These are phyloP conservation scores for Barnettozyma populi DNA, from an alignment of 805 yeast species.

Conservation along the genomic window DNA sequence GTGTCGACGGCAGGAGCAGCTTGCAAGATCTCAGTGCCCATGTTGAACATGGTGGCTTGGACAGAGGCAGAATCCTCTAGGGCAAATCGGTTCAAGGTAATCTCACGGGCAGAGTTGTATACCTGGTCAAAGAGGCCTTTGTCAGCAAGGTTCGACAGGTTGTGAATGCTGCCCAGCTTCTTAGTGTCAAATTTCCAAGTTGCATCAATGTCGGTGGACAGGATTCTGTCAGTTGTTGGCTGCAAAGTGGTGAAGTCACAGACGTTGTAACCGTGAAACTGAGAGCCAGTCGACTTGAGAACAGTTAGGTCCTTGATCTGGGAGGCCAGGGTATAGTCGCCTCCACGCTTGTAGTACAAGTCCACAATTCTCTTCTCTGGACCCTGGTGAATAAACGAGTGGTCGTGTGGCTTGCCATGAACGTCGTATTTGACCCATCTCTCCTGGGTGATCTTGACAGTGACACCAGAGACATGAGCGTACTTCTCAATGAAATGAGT, in stretches of 20 bases:
- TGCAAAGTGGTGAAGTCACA: constrained; percentile 86
- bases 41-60: constrained; percentile 95
- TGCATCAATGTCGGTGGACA: constrained; percentile 81
- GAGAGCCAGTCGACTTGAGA: constrained; percentile 85
- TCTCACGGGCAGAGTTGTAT: constrained; percentile 54
- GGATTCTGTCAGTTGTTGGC: constrained; percentile 79
- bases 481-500: constrained; percentile 76
- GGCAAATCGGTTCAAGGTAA: constrained; percentile 76
- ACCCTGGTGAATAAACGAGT: constrained; percentile 82
- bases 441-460: constrained; percentile 61
- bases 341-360: constrained; percentile 44
- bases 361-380: constrained; percentile 67
- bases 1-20: constrained; percentile 49
- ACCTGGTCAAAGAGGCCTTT: constrained; percentile 61
- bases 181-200: constrained; percentile 59
- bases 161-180: constrained; percentile 44
- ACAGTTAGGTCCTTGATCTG: constrained; percentile 76
- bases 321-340: constrained; percentile 56
- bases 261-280: constrained; percentile 80
- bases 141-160: constrained; percentile 47
- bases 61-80: constrained; percentile 88
- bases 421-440: constrained; percentile 77
- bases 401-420: constrained; percentile 71
- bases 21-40: constrained; percentile 68
- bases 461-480: constrained; percentile 68